Evolutionary conservation across 441 rosid species (phyloP).

Genomic region (Lepidium campestre): DNA sequence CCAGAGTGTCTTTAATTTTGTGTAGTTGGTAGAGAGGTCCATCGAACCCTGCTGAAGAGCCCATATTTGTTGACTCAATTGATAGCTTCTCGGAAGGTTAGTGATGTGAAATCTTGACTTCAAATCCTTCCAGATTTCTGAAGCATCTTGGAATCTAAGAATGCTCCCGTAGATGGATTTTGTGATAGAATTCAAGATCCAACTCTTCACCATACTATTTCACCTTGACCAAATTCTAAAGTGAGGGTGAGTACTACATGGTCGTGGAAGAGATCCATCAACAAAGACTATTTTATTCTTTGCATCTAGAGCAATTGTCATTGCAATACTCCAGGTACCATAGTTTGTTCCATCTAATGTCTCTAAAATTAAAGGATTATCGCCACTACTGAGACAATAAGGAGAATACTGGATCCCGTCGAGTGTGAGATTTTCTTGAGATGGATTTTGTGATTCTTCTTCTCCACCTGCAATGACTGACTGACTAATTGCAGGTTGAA

Average conservation of each 20-base stretch:
- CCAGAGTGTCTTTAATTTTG: not conserved
- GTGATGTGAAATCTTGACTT: not conserved
- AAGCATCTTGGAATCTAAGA: not conserved
- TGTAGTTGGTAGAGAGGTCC: not conserved
- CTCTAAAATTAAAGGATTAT: no score
- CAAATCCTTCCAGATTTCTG: not conserved
- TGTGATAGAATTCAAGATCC: not conserved
- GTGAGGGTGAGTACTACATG: not conserved
- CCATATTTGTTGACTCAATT: not conserved
- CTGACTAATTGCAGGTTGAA: no score
- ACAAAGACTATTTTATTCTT: not conserved
- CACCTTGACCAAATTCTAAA: not conserved
- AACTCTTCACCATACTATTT: not conserved
- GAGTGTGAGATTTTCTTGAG: no score
- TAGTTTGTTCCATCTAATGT: not conserved
- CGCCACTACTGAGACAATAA: no score
- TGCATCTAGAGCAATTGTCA: not conserved
- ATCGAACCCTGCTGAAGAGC: not conserved
- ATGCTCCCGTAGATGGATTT: not conserved
- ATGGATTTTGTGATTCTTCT: no score
- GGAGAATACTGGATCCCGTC: no score
- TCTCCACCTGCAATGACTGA: no score
- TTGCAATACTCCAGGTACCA: not conserved
- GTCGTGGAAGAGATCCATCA: not conserved
- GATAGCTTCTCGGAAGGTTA: not conserved